Percentiles rank a stretch among this genome's conserved stretches.
These are phyloP conservation scores for Helicostylum pulchrum DNA, from an alignment of 192 early-diverging fungal genomes.

Conservation along the genomic window DNA sequence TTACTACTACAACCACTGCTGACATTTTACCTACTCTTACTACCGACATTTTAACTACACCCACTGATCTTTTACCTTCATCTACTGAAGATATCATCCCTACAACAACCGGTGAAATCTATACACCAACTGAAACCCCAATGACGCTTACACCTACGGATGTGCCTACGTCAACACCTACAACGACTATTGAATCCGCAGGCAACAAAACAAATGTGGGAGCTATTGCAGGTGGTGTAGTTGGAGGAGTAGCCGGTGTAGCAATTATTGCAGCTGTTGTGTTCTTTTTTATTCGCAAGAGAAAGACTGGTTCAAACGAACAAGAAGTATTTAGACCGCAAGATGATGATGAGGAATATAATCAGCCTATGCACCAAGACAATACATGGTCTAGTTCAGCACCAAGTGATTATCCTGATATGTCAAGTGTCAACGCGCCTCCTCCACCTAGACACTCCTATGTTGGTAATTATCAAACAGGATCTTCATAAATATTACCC, in stretches of 20 bases:
- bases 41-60: not conserved
- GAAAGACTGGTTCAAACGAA: slow-evolving; percentile 5
- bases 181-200: not conserved
- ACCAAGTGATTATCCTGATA: slow-evolving; percentile 5
- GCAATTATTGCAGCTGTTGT: slow-evolving; percentile 8
- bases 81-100: not conserved
- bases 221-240: slow-evolving; percentile 28
- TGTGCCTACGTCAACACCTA: not conserved
- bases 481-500: not conserved
- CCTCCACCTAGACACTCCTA: slow-evolving; percentile 4
- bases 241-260: slow-evolving; percentile 26
- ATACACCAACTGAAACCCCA: not conserved
- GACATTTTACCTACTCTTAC: not conserved
- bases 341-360: slow-evolving; percentile 13
- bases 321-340: slow-evolving; percentile 29
- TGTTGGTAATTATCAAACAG: not conserved
- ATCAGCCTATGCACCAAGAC: not conserved
- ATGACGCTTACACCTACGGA: not conserved
- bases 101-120: not conserved
- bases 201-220: not conserved
- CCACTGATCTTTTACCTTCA: not conserved
- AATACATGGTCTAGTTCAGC: not conserved
- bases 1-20: not conserved
- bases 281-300: slow-evolving; percentile 13
- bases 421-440: not conserved